Evolutionary conservation across 495 filamentous ascomycete species (phyloP), one percentile per base, ranked within the genome.

Genomic region (Daldinia caldariorum): DNA sequence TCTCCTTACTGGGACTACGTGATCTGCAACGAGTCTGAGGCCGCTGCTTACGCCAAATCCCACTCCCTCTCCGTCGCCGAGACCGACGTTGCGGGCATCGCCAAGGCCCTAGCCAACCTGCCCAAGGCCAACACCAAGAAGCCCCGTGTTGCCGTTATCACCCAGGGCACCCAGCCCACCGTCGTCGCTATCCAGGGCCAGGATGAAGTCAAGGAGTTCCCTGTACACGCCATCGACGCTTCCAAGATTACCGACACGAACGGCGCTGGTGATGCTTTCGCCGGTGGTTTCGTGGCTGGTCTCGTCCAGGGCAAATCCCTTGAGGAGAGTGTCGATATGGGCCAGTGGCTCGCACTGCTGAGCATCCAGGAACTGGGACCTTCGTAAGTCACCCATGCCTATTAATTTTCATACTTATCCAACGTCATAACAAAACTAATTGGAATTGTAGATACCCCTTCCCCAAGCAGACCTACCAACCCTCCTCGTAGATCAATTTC

Each of bases 21-120:
- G 37, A 91, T 98, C 81, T 95, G 94, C 67, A 99, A 99, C 81
- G 96, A 98, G 89, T 91, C 90, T 32, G 95, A 99, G 83, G 95
- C 94, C 35, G 85, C 87, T 69, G 82, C 92, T 58, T 98, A 94
- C 81, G 89, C 96, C 57, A 88, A 92, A 76, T 89, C 88, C 61
- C 93, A 97, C 79, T 84, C 83, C 62, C 88, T 88, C 41, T 13
- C 70, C 29, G 77, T 82, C 73, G 91, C 89, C 54, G 89, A 89
- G 69, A 80, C 79, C 51, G 92, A 95, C 78, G 86, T 97, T 70
- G 86, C 90, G 72, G 92, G 91, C 83, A 97, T 98, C 75, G 93
- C 94, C 65, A 90, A 91, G 84, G 83, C 88, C 76, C 84, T 99
- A 67, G 92, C 93, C 71, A 87, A 87, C 68, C 86, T 97, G 66